phyloP scores from a whole-genome alignment of 192 early-diverging fungal genomes.

The Blastocladiella britannica region DNA sequence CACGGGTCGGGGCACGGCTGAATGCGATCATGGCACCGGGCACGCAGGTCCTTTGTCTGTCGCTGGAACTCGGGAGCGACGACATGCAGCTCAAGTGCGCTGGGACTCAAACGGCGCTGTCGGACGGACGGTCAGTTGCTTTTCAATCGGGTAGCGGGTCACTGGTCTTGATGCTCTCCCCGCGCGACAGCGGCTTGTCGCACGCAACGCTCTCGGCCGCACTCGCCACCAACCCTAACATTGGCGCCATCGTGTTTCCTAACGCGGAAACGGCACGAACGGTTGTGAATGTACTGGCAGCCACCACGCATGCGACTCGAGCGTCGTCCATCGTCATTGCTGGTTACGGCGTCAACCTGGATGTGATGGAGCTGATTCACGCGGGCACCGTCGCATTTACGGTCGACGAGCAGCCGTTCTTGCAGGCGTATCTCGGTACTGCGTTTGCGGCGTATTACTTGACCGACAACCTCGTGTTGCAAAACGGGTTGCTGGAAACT shows the following conservation, averaged over 20 bases:
- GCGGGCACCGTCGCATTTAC: background rate
- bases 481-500: background rate
- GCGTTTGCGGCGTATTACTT: background rate
- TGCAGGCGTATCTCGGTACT: background rate
- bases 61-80: background rate
- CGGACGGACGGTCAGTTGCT: background rate
- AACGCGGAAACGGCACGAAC: background rate
- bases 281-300: background rate
- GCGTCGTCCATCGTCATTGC: background rate
- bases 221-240: too few species aligned
- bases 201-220: too few species aligned
- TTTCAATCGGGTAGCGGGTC: too few species aligned
- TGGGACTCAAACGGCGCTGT: background rate
- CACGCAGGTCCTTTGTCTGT: too few species aligned
- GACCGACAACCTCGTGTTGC: background rate
- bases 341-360: background rate
- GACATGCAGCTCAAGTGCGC: background rate
- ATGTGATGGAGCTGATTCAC: background rate
- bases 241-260: background rate
- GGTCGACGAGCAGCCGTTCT: background rate
- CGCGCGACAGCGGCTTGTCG: too few species aligned
- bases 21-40: too few species aligned
- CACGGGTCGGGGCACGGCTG: too few species aligned
- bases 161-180: too few species aligned
- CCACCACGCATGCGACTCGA: background rate